phyloP scores from a whole-genome alignment of 768 basidiomycete genomes.

The Tricholoma hemisulphureum region DNA sequence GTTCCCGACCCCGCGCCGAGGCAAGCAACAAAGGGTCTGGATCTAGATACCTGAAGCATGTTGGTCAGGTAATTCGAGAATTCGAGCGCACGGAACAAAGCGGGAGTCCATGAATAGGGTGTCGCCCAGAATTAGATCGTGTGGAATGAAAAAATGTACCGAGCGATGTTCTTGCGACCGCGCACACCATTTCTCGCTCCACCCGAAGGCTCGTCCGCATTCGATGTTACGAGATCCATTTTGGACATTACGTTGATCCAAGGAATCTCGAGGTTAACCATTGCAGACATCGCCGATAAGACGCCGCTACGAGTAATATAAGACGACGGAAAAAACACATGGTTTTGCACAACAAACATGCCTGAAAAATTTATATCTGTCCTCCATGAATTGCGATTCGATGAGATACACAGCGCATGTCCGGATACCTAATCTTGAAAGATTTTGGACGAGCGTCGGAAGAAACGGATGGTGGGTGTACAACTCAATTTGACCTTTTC shows the following conservation, averaged over 20 bases:
- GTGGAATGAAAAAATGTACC: slow-evolving; percentile 41
- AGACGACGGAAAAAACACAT: neutral
- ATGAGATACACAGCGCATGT: slow-evolving; percentile 90
- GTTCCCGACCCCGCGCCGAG: slow-evolving; percentile 58
- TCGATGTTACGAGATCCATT: slow-evolving; percentile 90
- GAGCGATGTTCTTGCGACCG: slow-evolving; percentile 75
- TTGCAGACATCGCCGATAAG: slow-evolving; percentile 96
- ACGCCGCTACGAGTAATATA: slow-evolving; percentile 64
- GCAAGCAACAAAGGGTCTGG: slow-evolving; percentile 89
- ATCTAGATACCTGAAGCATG: slow-evolving; percentile 72
- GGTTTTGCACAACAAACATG: slow-evolving; percentile 27
- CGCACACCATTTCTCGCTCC: slow-evolving; percentile 72
- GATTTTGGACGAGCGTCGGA: slow-evolving; percentile 78
- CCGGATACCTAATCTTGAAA: slow-evolving; percentile 75
- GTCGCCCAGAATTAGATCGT: neutral
- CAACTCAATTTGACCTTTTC: slow-evolving; percentile 90
- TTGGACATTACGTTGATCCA: slow-evolving; percentile 99
- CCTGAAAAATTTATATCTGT: slow-evolving; percentile 98
- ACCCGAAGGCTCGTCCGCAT: slow-evolving; percentile 56
- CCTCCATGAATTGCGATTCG: slow-evolving; percentile 99
- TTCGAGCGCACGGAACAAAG: neutral
- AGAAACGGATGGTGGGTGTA: slow-evolving; percentile 99
- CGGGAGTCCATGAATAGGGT: neutral
- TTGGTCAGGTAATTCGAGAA: neutral
- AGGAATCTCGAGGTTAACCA: slow-evolving; percentile 96